Conservation (phyloP, 176 grass and related monocot genomes). For the Zea luxurians region DNA sequence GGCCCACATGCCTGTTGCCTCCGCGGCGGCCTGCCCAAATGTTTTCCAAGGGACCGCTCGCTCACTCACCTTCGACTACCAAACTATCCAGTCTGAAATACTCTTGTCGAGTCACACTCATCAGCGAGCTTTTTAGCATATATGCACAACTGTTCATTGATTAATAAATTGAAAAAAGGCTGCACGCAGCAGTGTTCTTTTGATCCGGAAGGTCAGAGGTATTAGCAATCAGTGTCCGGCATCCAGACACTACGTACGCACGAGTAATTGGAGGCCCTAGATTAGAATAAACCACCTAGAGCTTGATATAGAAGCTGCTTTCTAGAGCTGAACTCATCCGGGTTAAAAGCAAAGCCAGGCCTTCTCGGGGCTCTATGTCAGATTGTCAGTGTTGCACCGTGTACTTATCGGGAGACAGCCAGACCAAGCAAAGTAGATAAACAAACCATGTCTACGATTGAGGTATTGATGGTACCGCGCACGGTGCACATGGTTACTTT, state of each 20-base stretch:
- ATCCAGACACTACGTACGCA: constrained; percentile 1
- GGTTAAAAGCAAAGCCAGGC: constrained; percentile 15
- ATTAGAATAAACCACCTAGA: constrained; percentile 6
- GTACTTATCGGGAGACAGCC: constrained; percentile 28
- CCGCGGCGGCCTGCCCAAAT: neutral
- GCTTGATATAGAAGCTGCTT: neutral
- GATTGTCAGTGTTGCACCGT: neutral
- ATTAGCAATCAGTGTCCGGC: neutral
- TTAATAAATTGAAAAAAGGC: neutral
- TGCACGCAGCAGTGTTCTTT: neutral
- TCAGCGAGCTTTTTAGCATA: neutral
- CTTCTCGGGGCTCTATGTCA: constrained; percentile 44
- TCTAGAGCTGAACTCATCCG: constrained; percentile 14
- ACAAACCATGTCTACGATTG: neutral
- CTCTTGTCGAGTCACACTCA: neutral
- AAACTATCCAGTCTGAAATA: neutral
- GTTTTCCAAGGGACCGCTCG: neutral
- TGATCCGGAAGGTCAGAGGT: neutral
- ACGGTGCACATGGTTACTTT: neutral
- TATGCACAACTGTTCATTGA: too few species aligned
- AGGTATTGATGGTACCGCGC: neutral
- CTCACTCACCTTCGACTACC: neutral
- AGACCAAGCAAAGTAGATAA: constrained; percentile 36
- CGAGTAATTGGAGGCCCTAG: constrained; percentile 5
- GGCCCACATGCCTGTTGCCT: constrained; percentile 36